These are phyloP conservation scores for Epichloe baconii DNA, from an alignment of 2,329 filamentous ascomycete species.

Conservation along the genomic window DNA sequence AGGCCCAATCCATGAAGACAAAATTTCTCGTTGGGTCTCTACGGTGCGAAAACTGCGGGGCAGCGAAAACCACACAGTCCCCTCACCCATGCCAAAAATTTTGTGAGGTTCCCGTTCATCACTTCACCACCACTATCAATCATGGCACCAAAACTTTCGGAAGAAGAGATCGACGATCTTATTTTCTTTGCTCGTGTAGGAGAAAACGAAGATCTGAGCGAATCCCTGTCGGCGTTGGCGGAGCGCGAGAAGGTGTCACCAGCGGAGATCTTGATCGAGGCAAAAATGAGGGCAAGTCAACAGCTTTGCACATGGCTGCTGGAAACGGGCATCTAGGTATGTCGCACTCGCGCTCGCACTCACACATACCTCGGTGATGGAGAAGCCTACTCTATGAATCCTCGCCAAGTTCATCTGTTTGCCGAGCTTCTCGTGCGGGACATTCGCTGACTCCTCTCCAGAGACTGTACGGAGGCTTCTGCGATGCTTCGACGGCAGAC, in stretches of 20 bases:
- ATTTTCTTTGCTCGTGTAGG: constrained; percentile 75
- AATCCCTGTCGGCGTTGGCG: constrained; percentile 44
- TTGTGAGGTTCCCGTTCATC: constrained; percentile 15
- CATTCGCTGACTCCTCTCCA: constrained; percentile 12
- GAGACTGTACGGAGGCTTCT: constrained; percentile 33
- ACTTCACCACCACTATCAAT: neutral
- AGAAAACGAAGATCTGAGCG: constrained; percentile 56
- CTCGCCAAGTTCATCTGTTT: fast-evolving
- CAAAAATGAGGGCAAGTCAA: constrained; percentile 66
- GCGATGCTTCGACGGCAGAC: constrained; percentile 26
- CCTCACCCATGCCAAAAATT: constrained; percentile 17
- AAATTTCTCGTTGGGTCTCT: neutral
- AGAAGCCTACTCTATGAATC: neutral
- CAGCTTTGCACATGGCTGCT: constrained; percentile 80
- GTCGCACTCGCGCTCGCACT: constrained; percentile 7
- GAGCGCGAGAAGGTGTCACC: constrained; percentile 45
- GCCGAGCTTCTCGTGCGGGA: neutral
- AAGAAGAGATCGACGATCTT: constrained; percentile 82
- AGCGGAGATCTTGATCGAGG: constrained; percentile 54
- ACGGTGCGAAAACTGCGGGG: constrained; percentile 26
- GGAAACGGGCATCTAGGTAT: constrained; percentile 78
- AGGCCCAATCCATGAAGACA: neutral
- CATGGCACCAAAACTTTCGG: constrained; percentile 45
- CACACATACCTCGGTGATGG: neutral
- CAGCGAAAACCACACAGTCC: constrained; percentile 22